Evolutionary conservation across 2,329 filamentous ascomycete species (phyloP).

Genomic region (Penicillium sp.): DNA sequence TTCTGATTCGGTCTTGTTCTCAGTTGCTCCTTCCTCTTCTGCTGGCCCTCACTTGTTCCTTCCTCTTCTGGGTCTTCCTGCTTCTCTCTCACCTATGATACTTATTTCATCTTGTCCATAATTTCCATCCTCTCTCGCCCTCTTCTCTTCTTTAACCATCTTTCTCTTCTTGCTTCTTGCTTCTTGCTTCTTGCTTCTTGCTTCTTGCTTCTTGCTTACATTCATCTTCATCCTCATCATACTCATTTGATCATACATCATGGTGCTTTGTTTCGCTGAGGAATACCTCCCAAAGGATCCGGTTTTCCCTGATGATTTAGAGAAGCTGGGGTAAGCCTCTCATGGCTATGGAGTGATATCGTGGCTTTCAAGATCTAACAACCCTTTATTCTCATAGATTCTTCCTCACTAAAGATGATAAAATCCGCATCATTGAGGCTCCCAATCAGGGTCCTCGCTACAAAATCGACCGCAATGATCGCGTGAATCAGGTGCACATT

Average conservation of each 20-base stretch:
- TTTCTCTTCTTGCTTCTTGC: background rate
- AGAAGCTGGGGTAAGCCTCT: slow-evolving; percentile 64
- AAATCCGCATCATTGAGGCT: slow-evolving; percentile 66
- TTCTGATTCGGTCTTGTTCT: too few relatives aligned
- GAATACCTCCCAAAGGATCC: slow-evolving; percentile 64
- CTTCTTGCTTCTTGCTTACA: background rate
- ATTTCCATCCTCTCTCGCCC: background rate
- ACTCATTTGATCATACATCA: slow-evolving; percentile 18
- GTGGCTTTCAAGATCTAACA: background rate
- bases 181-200: background rate
- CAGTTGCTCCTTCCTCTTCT: too few relatives aligned
- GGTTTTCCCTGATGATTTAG: slow-evolving; percentile 61
- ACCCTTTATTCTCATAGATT: slow-evolving; percentile 53
- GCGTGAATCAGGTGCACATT: slow-evolving; percentile 71
- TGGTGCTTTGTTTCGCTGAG: slow-evolving; percentile 68
- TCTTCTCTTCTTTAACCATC: background rate
- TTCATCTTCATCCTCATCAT: slow-evolving; percentile 1
- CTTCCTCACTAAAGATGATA: slow-evolving; percentile 70
- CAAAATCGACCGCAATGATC: slow-evolving; percentile 67
- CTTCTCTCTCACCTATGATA: background rate
- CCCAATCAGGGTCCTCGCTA: slow-evolving; percentile 69
- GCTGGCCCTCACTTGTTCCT: too few relatives aligned
- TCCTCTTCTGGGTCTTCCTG: background rate
- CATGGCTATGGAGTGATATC: background rate
- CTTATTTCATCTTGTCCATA: background rate